These are phyloP conservation scores for Pichia sp. DNA, from an alignment of 1,139 yeast genomes.

Conservation along the genomic window DNA sequence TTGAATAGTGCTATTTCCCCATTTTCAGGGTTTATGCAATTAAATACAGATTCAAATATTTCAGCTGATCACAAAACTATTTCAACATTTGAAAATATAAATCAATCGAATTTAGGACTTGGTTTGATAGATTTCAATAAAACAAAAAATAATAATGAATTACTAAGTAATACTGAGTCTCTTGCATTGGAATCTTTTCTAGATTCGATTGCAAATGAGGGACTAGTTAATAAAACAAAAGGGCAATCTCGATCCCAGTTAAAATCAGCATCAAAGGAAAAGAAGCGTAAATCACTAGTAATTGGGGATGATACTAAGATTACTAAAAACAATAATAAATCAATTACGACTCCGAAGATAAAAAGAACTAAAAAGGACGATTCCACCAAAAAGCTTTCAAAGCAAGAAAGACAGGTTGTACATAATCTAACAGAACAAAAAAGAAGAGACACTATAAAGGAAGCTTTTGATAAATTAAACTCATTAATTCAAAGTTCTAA, in stretches of 20 bases:
- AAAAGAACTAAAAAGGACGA: background rate
- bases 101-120: background rate
- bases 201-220: conserved; percentile 34
- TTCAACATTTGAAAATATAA: background rate
- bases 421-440: conserved; percentile 75
- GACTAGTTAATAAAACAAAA: too few relatives aligned
- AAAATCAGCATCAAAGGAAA: background rate
- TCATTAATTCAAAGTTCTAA: conserved; percentile 25
- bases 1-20: too few relatives aligned
- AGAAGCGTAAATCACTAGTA: background rate
- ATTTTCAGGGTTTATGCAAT: background rate
- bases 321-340: too few relatives aligned
- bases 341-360: background rate
- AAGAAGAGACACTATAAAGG: conserved; percentile 65
- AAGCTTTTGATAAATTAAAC: conserved; percentile 48
- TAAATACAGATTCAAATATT: background rate
- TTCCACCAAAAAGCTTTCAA: conserved; percentile 35
- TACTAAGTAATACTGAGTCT: conserved; percentile 30
- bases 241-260: too few relatives aligned
- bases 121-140: background rate
- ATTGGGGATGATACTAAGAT: too few relatives aligned
- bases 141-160: conserved; percentile 14
- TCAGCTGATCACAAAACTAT: background rate
- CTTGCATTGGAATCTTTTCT: conserved; percentile 34
- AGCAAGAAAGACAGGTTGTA: conserved; percentile 63